Base-by-base conservation (phyloP, 352 stramenopile genomes). In the Phytopythium helicoides region DNA sequence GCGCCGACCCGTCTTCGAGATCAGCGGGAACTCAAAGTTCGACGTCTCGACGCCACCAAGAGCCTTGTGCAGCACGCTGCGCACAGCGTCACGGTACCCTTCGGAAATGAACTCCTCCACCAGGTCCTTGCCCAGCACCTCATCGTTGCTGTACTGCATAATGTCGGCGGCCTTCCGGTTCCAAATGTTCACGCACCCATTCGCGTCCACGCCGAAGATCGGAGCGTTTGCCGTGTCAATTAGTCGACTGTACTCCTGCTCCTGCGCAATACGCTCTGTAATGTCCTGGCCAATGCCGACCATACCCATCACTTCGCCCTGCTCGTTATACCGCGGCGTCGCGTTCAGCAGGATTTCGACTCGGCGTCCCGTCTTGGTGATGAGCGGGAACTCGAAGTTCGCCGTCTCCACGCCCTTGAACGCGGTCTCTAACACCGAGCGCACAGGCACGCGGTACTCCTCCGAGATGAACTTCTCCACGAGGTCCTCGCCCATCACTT, bases 151-250 rank as follows among this genome's bases (percentile, higher is more conserved):
- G 56, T 97, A 98, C 59, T 96, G 86, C 2, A 89, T 97, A 40
- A 94, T 93, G 14, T 87, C 81, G 2, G 81, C 81, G 18, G 87
- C 90, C 59, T 96, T 97, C 18, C 90, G 73, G 58, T 98, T 96
- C 87, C 86, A 96, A 52, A 92, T 92, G 47, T 94, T 92, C 25
- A 96, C 86, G n/a, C 71, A 56, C 3, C 85, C 83, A 12, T 95
- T 60, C 23, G 75, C 77, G 52, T 96, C 87, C 11, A 96, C 76
- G 35, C 87, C 89, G 66, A 97, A 96, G 50, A 96, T 96, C 40
- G 88, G 85, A 5, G 86, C 82, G 60, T 97, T 96, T 2, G 89
- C 87, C 10, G 84, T 96, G 49, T 97, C 89, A 54, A 97, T 95
- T 3, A 97, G 54, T 15, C 85, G 73, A 28, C 75, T 81, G 46